Evolutionary conservation across 2,329 filamentous ascomycete genomes (phyloP).

Genomic region (Pseudogymnoascus sp.): DNA sequence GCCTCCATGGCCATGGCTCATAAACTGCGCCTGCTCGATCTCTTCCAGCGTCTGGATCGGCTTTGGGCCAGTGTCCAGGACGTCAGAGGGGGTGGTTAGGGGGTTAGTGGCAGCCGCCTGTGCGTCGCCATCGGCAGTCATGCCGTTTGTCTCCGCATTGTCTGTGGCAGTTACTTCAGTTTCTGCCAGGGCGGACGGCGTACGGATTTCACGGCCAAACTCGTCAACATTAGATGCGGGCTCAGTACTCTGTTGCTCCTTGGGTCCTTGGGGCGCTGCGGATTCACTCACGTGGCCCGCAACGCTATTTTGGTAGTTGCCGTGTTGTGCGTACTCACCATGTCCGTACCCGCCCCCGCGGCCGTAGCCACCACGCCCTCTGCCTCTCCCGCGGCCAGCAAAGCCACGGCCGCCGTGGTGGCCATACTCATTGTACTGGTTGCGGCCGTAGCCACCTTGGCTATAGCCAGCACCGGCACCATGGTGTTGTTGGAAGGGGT

Average conservation of each 20-base stretch:
- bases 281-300: constrained; percentile 23
- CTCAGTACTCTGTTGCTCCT: constrained; percentile 20
- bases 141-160: neutral
- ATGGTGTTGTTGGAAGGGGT: constrained; percentile 41
- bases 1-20: neutral
- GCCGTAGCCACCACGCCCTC: constrained; percentile 30
- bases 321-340: constrained; percentile 9
- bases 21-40: constrained; percentile 13
- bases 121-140: neutral
- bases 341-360: constrained; percentile 19
- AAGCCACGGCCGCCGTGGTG: constrained; percentile 56
- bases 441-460: constrained; percentile 76
- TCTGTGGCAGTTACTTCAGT: neutral
- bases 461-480: constrained; percentile 64
- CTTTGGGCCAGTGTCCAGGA: constrained; percentile 15
- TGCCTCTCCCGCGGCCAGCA: constrained; percentile 32
- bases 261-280: constrained; percentile 26
- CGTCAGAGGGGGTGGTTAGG: neutral
- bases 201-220: constrained; percentile 31
- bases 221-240: constrained; percentile 28
- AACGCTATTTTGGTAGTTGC: neutral
- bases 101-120: neutral
- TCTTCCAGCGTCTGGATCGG: constrained; percentile 31
- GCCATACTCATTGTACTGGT: constrained; percentile 71
- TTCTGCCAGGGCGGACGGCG: neutral